phyloP scores from a whole-genome alignment of 306 rosid species.

The Quillaja saponaria region DNA sequence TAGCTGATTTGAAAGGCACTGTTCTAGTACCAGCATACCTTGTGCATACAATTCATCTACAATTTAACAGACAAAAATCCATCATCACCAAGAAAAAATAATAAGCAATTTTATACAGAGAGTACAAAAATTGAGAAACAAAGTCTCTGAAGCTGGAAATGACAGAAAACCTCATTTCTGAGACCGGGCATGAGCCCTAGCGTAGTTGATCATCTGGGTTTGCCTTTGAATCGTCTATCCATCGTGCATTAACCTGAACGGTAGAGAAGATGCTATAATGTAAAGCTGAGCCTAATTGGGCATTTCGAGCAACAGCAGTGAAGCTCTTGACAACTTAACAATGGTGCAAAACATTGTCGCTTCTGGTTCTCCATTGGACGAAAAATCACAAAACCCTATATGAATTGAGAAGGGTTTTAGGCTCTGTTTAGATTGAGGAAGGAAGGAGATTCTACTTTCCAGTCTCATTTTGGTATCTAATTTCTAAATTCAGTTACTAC shows the following conservation, averaged over 20 bases:
- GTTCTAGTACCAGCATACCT: conserved; percentile 66
- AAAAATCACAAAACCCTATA: not conserved
- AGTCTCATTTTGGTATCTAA: too few relatives aligned
- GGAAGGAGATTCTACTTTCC: too few relatives aligned
- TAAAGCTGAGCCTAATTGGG: conserved; percentile 34
- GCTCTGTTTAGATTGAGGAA: not conserved
- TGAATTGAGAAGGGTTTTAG: not conserved
- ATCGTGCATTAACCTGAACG: conserved; percentile 46
- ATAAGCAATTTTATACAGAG: conserved; percentile 11
- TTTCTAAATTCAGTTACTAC: too few relatives aligned
- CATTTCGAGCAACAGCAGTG: conserved; percentile 30
- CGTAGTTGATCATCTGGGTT: conserved; percentile 76
- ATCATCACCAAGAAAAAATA: not conserved
- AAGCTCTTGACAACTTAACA: conserved; percentile 42
- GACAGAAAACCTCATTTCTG: conserved; percentile 62
- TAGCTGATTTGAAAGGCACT: conserved; percentile 61
- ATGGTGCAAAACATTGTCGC: conserved; percentile 53
- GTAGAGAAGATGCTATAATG: conserved; percentile 23
- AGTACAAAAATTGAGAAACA: conserved; percentile 25
- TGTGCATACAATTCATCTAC: conserved; percentile 75
- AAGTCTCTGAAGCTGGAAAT: not conserved
- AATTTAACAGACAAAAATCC: not conserved
- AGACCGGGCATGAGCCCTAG: conserved; percentile 70
- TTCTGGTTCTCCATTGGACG: not conserved
- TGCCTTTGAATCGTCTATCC: conserved; percentile 44